phyloP scores from a whole-genome alignment of 192 early-diverging fungal genomes.

The Umbelopsis sp. region DNA sequence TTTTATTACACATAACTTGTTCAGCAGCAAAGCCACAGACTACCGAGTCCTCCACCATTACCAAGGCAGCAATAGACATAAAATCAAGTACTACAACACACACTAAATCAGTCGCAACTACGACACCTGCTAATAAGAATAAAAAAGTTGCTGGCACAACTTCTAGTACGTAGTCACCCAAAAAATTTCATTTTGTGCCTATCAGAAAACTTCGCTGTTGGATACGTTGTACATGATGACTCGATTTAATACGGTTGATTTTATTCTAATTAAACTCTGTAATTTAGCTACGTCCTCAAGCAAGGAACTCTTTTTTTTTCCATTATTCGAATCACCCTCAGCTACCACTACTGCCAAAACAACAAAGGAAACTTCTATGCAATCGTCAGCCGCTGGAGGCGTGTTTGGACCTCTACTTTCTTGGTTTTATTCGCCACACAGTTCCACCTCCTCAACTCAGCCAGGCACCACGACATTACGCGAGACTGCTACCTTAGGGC shows the following conservation, averaged over 20 bases:
- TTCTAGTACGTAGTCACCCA: not conserved
- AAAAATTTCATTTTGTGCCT: not conserved
- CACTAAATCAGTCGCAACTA: not conserved
- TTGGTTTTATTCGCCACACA: not conserved
- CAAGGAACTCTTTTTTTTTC: not conserved
- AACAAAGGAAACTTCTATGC: not conserved
- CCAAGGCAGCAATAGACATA: not conserved
- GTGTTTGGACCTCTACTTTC: not conserved
- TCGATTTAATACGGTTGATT: not conserved
- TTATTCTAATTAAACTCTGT: not conserved
- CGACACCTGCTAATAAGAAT: not conserved
- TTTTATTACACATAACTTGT: not conserved
- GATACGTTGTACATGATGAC: too few relatives aligned
- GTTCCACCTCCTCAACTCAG: not conserved
- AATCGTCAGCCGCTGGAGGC: not conserved
- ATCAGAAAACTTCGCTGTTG: too few relatives aligned
- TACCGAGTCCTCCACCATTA: not conserved
- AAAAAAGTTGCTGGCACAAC: slow-evolving; percentile 18
- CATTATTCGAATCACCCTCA: not conserved
- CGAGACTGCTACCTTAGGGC: not conserved
- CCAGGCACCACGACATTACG: not conserved
- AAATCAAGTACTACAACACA: not conserved
- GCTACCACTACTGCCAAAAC: not conserved
- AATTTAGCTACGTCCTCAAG: not conserved
- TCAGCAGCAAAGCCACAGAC: not conserved